A percentile compares a stretch with the other conserved stretches of the same genome.
Conservation (phyloP, 345 rosid species). For the Eucalyptus polybractea region DNA sequence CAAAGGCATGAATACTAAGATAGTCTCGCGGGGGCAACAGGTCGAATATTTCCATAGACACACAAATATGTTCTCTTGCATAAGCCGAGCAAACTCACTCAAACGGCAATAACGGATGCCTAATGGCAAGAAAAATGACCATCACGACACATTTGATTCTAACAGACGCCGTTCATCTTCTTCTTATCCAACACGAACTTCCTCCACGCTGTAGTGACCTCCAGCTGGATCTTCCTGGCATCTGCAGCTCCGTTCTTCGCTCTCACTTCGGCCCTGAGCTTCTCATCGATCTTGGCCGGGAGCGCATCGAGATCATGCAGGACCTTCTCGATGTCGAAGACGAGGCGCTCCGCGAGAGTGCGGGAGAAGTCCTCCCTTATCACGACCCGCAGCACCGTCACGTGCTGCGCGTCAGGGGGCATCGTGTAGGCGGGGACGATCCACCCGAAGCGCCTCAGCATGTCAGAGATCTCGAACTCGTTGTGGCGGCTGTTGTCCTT, state of each 20-base stretch:
- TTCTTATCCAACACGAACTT: slow-evolving; percentile 29
- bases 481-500: slow-evolving; percentile 44
- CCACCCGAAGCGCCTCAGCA: slow-evolving; percentile 43
- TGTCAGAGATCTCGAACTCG: slow-evolving; percentile 49
- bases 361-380: slow-evolving; percentile 46
- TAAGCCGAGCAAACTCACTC: background rate
- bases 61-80: background rate
- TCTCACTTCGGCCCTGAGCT: background rate
- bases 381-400: slow-evolving; percentile 45
- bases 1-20: background rate
- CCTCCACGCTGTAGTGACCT: slow-evolving; percentile 26
- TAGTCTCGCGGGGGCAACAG: background rate
- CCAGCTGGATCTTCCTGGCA: slow-evolving; percentile 12
- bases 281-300: slow-evolving; percentile 9
- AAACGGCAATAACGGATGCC: background rate
- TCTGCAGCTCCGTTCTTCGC: background rate
- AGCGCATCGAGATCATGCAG: slow-evolving; percentile 25
- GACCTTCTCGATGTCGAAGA: slow-evolving; percentile 25
- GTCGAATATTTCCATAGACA: background rate
- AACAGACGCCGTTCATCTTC: slow-evolving; percentile 28
- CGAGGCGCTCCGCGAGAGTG: slow-evolving; percentile 46
- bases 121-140: background rate
- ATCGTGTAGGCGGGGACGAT: slow-evolving; percentile 46
- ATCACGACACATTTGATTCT: background rate
- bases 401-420: slow-evolving; percentile 51